Conservation (phyloP, 139 green algal species). For the Tetradesmus lagerheimii region DNA sequence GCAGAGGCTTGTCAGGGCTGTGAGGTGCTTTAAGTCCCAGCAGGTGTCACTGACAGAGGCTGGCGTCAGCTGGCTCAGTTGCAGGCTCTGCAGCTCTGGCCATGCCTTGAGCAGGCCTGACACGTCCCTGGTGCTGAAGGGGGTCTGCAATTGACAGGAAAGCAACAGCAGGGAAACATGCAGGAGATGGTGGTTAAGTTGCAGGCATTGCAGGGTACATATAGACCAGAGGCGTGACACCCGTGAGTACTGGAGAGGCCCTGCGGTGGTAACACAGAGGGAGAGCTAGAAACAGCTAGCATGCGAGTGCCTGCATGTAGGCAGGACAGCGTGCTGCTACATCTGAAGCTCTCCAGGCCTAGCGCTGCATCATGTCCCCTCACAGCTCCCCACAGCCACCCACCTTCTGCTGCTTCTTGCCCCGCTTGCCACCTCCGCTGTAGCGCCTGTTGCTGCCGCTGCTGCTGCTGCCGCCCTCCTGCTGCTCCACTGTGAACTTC, state of each 20-base stretch:
- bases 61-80: neutral
- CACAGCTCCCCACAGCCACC: neutral
- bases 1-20: neutral
- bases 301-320: neutral
- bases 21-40: neutral
- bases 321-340: too few species aligned
- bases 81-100: neutral
- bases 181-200: neutral
- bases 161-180: neutral
- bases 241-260: too few species aligned
- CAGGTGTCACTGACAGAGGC: neutral
- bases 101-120: neutral
- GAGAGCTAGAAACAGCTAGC: too few species aligned
- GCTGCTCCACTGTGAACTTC: neutral
- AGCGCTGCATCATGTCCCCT: neutral
- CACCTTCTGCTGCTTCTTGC: constrained; percentile 9
- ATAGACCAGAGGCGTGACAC: too few species aligned
- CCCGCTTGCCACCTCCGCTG: neutral
- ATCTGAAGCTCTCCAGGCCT: neutral
- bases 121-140: neutral
- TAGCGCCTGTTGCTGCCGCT: neutral
- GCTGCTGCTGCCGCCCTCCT: neutral
- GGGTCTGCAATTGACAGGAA: neutral
- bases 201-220: too few species aligned
- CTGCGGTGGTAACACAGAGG: too few species aligned